Base-by-base conservation (phyloP, 495 filamentous ascomycete species). In the Thozetella sp. region DNA sequence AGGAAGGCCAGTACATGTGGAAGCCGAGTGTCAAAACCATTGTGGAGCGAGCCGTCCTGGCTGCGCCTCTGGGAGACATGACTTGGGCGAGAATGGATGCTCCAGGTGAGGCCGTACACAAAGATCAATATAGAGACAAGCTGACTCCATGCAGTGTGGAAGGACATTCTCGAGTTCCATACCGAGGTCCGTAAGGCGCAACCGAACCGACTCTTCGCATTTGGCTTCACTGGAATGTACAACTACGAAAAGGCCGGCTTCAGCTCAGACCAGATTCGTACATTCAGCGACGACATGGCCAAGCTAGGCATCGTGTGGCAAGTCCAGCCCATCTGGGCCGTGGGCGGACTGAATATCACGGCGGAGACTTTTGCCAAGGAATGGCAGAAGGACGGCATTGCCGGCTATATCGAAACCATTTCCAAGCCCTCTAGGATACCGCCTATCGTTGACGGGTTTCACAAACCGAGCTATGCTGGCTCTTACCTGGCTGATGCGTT, bases 81-180 rank as follows among this genome's bases (percentile, higher is more conserved):
- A 67, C 64, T 1, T 67, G 64, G 64, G 64, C 64, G 6, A 25
- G 64, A 24, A 67, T 67, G 64, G 64, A 67, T 40, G 51, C 61
- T 20, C 64, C 63, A 2, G 55, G 59, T 22, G 63, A 60, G 63
- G 50, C 53, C 25, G 63, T n/a, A n/a, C n/a, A n/a, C n/a, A n/a
- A n/a, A n/a, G n/a, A n/a, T n/a, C n/a, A n/a, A n/a, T n/a, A n/a
- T n/a, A n/a, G n/a, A n/a, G n/a, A n/a, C n/a, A n/a, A n/a, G n/a
- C n/a, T n/a, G n/a, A n/a, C n/a, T n/a, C n/a, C n/a, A n/a, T n/a
- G n/a, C 30, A 15, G 30, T 37, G 30, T 37, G 30, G 30, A 37
- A 37, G 30, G 30, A 37, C 15, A 37, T 37, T 15, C 6, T 37
- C 30, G 30, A 37, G 15, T 37, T 37, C 30, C 30, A 37, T 15